phyloP scores from a whole-genome alignment of 2,329 filamentous ascomycete genomes.

The Fusarium phyllophilum region DNA sequence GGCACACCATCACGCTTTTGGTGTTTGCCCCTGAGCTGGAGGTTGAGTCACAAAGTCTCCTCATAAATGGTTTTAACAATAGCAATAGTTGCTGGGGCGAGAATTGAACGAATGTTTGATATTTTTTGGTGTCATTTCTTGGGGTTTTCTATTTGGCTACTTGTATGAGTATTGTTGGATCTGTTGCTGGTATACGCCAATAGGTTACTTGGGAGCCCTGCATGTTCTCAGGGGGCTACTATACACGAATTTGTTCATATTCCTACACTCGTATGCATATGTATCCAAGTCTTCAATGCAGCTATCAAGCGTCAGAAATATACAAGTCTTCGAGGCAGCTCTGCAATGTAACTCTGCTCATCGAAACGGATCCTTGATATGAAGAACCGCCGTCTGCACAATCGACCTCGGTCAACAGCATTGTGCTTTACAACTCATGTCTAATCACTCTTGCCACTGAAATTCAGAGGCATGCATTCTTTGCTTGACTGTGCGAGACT shows the following conservation, averaged over 20 bases:
- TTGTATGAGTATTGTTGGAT: not conserved
- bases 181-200: not conserved
- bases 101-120: not conserved
- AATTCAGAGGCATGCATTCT: not conserved
- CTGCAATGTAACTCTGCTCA: too few relatives aligned
- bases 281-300: not conserved
- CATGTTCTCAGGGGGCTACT: not conserved
- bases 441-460: slow-evolving; percentile 9
- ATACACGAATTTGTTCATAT: not conserved
- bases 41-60: not conserved
- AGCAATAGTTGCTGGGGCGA: not conserved
- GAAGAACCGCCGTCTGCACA: not conserved
- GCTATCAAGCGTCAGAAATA: not conserved
- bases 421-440: not conserved
- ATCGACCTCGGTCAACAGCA: not conserved
- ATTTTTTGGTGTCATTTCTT: not conserved
- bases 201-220: not conserved
- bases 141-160: not conserved
- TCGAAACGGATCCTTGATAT: not conserved
- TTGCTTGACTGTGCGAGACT: slow-evolving; percentile 18
- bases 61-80: not conserved
- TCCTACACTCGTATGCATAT: not conserved
- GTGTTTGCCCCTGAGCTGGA: slow-evolving; percentile 27
- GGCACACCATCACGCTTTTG: slow-evolving; percentile 16
- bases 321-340: not conserved